Percentiles rank a stretch among this genome's conserved stretches.
phyloP scores from a whole-genome alignment of 1,284 basidiomycete genomes.

The Boletus hoseneyae region DNA sequence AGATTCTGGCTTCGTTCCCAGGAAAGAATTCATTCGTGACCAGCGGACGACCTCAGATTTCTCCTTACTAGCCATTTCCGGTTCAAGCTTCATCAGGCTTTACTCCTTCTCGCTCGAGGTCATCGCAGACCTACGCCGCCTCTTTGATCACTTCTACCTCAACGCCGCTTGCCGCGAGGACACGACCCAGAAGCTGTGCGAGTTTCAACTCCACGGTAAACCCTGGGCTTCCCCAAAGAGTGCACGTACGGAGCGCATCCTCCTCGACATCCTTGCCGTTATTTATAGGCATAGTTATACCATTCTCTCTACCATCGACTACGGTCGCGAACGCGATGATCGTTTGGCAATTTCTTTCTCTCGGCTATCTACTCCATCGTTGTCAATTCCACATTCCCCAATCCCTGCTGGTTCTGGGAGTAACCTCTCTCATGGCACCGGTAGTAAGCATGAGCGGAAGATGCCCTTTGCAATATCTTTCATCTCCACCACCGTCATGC shows the following conservation, averaged over 20 bases:
- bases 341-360: conserved; percentile 68
- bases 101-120: conserved; percentile 61
- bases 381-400: conserved; percentile 32
- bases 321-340: conserved; percentile 73
- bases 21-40: conserved; percentile 67
- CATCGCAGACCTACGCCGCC: conserved; percentile 48
- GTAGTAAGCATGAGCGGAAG: conserved; percentile 33
- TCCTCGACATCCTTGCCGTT: conserved; percentile 61
- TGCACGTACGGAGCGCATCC: conserved; percentile 59
- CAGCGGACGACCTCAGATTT: conserved; percentile 55
- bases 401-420: conserved; percentile 37
- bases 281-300: conserved; percentile 61
- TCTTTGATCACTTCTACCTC: conserved; percentile 48
- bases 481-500: conserved; percentile 59
- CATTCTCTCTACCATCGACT: conserved; percentile 69
- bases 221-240: conserved; percentile 70
- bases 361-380: conserved; percentile 36
- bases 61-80: conserved; percentile 63
- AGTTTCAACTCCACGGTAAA: conserved; percentile 63
- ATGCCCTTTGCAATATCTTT: conserved; percentile 73
- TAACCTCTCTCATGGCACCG: conserved; percentile 36
- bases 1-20: conserved; percentile 53
- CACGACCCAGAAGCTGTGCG: conserved; percentile 53
- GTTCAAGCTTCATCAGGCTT: conserved; percentile 58
- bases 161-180: conserved; percentile 54